These are phyloP conservation scores for Bolboschoenoplectus hybrid DNA, from an alignment of 202 grass and related monocot genomes.

Conservation along the genomic window DNA sequence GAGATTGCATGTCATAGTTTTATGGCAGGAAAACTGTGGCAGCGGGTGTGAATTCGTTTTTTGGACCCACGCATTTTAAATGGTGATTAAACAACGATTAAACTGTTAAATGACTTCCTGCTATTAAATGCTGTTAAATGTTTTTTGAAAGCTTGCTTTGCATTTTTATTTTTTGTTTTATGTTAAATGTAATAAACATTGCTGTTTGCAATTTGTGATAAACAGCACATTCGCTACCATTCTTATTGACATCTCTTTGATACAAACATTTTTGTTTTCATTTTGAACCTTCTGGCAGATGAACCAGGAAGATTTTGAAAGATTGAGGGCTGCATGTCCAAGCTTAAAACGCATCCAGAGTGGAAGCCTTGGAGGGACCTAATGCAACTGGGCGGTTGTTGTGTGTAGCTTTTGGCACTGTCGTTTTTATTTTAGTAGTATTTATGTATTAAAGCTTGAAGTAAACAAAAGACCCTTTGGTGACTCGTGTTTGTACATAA, in stretches of 20 bases:
- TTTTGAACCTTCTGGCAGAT: slow-evolving; percentile 45
- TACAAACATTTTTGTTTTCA: neutral
- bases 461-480: slow-evolving; percentile 25
- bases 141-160: neutral
- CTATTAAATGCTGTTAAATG: neutral
- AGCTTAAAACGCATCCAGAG: slow-evolving; percentile 77
- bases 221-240: slow-evolving; percentile 13
- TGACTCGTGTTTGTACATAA: slow-evolving; percentile 34
- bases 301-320: slow-evolving; percentile 59
- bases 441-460: slow-evolving; percentile 25
- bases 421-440: neutral
- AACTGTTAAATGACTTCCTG: neutral
- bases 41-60: neutral
- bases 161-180: neutral
- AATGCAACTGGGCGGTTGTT: slow-evolving; percentile 18
- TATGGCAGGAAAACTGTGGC: neutral
- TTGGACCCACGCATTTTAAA: neutral
- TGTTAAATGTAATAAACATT: slow-evolving; percentile 8
- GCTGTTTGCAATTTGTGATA: neutral
- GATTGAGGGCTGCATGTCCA: slow-evolving; percentile 61
- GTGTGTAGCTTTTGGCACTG: slow-evolving; percentile 18
- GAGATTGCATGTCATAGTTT: neutral
- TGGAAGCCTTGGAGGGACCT: slow-evolving; percentile 43
- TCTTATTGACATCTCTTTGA: slow-evolving; percentile 1
- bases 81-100: neutral